A percentile compares a stretch with the other conserved stretches of the same genome.
These are phyloP conservation scores for Endotrypanum monterogeii DNA, from an alignment of 208 protist species.

Conservation along the genomic window DNA sequence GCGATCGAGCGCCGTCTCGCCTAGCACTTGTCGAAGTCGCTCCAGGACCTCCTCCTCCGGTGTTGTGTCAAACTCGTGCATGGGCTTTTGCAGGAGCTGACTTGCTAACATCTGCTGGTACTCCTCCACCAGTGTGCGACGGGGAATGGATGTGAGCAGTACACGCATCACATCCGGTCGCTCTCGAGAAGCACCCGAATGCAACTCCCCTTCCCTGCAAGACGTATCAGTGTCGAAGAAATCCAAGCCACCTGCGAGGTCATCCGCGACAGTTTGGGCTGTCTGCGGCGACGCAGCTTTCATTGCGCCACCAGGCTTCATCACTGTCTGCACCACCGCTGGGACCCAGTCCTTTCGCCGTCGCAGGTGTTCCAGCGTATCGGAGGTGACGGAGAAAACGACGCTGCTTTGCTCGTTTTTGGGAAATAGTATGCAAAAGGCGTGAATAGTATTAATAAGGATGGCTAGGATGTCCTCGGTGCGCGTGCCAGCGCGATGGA, in stretches of 20 bases:
- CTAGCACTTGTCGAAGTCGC: constrained; percentile 84
- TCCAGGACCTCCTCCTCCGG: constrained; percentile 86
- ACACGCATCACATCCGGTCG: constrained; percentile 78
- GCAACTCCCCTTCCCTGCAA: constrained; percentile 8
- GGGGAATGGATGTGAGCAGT: constrained; percentile 73
- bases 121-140: constrained; percentile 66
- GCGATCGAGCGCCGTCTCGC: constrained; percentile 65
- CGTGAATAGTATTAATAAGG: constrained; percentile 77
- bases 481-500: constrained; percentile 83
- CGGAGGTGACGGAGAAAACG: constrained; percentile 71
- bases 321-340: constrained; percentile 81
- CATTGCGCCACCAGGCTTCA: constrained; percentile 47
- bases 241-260: constrained; percentile 20
- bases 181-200: constrained; percentile 28
- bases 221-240: constrained; percentile 1
- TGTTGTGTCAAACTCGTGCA: constrained; percentile 84
- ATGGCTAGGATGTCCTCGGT: constrained; percentile 88
- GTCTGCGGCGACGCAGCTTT: constrained; percentile 34
- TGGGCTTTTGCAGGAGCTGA: constrained; percentile 63
- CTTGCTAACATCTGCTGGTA: constrained; percentile 73
- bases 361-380: constrained; percentile 81
- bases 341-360: constrained; percentile 77
- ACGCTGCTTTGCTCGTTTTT: constrained; percentile 78
- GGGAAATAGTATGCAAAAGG: constrained; percentile 73
- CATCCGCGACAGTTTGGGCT: not conserved